A percentile compares a stretch with the other conserved stretches of the same genome.
Conservation (phyloP, 2,329 filamentous ascomycete species). For the Calonectria ilicicola region DNA sequence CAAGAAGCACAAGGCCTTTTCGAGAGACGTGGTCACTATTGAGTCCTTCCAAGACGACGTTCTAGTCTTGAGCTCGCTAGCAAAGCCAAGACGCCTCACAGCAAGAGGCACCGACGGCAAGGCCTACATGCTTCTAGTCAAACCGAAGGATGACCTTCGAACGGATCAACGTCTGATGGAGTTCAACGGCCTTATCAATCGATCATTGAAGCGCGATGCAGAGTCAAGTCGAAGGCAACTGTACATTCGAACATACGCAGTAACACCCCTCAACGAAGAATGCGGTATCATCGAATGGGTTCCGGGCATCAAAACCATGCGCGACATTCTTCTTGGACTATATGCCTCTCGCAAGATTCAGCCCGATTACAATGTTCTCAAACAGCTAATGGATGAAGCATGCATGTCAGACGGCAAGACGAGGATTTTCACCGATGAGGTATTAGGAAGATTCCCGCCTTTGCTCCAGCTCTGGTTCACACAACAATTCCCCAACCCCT, state of each 20-base stretch:
- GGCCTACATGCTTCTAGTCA: constrained; percentile 90
- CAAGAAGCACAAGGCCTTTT: constrained; percentile 87
- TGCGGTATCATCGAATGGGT: constrained; percentile 99
- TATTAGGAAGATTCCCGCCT: constrained; percentile 78
- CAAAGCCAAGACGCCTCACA: constrained; percentile 90
- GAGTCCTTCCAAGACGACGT: constrained; percentile 87
- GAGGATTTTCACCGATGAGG: constrained; percentile 76
- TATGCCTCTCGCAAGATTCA: constrained; percentile 81
- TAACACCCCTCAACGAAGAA: constrained; percentile 96
- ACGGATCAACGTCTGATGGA: constrained; percentile 99
- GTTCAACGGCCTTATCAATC: constrained; percentile 98
- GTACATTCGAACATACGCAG: constrained; percentile 97
- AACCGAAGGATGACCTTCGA: constrained; percentile 96
- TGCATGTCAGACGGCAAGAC: constrained; percentile 69
- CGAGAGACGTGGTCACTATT: constrained; percentile 87
- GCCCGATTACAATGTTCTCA: constrained; percentile 77
- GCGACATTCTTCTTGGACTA: constrained; percentile 86
- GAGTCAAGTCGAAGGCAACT: constrained; percentile 91
- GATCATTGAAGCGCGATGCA: constrained; percentile 89
- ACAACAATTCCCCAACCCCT: constrained; percentile 92
- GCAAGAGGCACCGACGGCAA: constrained; percentile 91
- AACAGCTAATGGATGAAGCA: constrained; percentile 73
- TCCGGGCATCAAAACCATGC: constrained; percentile 91
- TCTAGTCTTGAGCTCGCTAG: constrained; percentile 88
- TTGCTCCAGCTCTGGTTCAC: constrained; percentile 96